Percentiles rank a stretch among this genome's conserved stretches.
Evolutionary conservation across 805 yeast genomes (phyloP).

Genomic region (Groenewaldozyma salmanticensis): DNA sequence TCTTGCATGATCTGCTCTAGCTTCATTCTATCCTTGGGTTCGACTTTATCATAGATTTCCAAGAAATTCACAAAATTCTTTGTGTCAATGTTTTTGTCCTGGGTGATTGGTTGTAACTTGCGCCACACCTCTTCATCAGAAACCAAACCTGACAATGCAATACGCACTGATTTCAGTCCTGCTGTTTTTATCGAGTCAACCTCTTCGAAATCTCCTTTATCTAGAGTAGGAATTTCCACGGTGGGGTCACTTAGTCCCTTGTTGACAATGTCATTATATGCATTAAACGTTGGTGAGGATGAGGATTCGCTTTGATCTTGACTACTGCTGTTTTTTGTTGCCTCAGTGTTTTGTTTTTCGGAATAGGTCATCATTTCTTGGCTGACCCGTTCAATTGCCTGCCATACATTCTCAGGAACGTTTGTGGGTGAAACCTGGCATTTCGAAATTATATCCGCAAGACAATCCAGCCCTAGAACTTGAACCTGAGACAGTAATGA

Average conservation of each 20-base stretch:
- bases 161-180: conserved; percentile 71
- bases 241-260: not conserved
- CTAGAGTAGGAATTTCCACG: conserved; percentile 26
- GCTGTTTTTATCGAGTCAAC: conserved; percentile 63
- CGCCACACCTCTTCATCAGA: conserved; percentile 16
- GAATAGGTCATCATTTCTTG: not conserved
- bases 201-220: conserved; percentile 43
- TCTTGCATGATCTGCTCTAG: conserved; percentile 42
- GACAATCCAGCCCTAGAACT: conserved; percentile 39
- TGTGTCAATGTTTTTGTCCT: conserved; percentile 26
- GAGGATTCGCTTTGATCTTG: no score
- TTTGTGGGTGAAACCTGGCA: conserved; percentile 19
- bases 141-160: conserved; percentile 50
- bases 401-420: conserved; percentile 7
- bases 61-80: conserved; percentile 49
- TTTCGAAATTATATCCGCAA: conserved; percentile 26
- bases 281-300: no score
- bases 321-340: not conserved
- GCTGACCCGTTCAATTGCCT: conserved; percentile 6
- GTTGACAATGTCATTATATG: not conserved
- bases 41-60: conserved; percentile 48
- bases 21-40: conserved; percentile 31
- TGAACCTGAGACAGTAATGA: conserved; percentile 41
- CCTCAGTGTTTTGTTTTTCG: not conserved
- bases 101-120: conserved; percentile 26